A percentile compares a stretch with the other conserved stretches of the same genome.
Evolutionary conservation across 225 moss, liverwort and hornwort genomes (phyloP).

Genomic region (Ulota crispa): DNA sequence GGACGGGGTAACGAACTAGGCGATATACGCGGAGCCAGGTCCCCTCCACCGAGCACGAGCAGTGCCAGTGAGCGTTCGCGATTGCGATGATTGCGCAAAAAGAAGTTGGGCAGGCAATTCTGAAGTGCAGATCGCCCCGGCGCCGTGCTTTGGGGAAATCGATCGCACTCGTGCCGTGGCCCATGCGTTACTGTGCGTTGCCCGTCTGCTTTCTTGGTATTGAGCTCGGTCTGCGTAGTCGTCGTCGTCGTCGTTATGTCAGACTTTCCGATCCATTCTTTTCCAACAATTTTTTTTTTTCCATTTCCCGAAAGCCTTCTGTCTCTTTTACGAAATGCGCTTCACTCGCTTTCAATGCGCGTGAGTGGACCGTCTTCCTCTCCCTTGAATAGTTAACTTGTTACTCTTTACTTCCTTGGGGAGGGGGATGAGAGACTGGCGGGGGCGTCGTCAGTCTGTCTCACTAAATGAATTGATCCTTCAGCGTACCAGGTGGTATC

Average conservation of each 20-base stretch:
- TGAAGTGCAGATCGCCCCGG: not conserved
- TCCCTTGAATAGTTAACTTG: not conserved
- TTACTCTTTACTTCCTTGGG: not conserved
- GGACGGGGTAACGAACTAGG: not conserved
- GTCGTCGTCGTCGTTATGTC: no score
- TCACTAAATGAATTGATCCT: not conserved
- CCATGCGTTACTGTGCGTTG: not conserved
- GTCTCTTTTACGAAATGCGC: not conserved
- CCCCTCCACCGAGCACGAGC: no score
- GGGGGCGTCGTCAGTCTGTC: not conserved
- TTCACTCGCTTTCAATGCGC: slow-evolving; percentile 25
- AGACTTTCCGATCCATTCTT: not conserved
- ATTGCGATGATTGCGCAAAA: not conserved
- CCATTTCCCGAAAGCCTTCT: not conserved
- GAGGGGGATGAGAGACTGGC: not conserved
- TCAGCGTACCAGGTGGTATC: not conserved
- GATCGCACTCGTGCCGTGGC: not conserved
- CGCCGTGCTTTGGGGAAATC: not conserved
- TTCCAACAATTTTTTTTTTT: not conserved
- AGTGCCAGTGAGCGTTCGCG: not conserved
- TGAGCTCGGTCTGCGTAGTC: no score
- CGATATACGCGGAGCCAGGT: not conserved
- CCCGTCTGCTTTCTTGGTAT: not conserved
- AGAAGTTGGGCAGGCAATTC: not conserved
- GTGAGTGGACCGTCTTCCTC: not conserved